Evolutionary conservation across 352 stramenopile species (phyloP).

Genomic region (Phytophthora nicotianae): DNA sequence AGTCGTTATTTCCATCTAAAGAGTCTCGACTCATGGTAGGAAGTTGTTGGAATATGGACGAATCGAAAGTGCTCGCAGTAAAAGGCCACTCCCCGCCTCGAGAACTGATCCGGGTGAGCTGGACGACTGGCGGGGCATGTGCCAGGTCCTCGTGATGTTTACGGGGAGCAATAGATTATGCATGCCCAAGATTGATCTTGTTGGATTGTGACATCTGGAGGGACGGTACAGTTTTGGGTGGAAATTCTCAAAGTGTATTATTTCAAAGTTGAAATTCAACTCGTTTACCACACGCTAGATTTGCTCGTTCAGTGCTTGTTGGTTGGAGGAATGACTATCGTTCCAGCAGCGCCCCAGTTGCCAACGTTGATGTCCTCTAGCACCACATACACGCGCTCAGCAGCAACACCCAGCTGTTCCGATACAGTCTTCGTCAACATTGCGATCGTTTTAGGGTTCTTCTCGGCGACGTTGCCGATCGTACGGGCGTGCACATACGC

Average conservation of each 20-base stretch:
- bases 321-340: conserved; percentile 10
- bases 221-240: no score
- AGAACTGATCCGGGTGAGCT: no score
- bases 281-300: neutral
- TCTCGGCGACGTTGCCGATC: no score
- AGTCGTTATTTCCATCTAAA: neutral
- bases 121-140: no score
- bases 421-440: conserved; percentile 1
- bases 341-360: conserved; percentile 11
- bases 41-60: neutral
- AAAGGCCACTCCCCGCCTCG: no score
- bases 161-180: conserved; percentile 11
- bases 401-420: conserved; percentile 7
- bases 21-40: conserved; percentile 1
- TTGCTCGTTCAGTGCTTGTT: neutral
- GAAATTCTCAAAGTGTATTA: no score
- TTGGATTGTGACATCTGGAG: no score
- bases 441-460: no score
- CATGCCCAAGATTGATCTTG: neutral
- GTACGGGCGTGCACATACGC: no score
- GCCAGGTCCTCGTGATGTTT: neutral
- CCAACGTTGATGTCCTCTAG: conserved; percentile 32
- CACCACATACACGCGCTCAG: conserved; percentile 18
- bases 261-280: no score
- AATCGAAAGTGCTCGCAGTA: neutral